Evolutionary conservation across 805 yeast species (phyloP), one percentile per base, ranked within the genome.

Genomic region (Phaffomyces antillensis): DNA sequence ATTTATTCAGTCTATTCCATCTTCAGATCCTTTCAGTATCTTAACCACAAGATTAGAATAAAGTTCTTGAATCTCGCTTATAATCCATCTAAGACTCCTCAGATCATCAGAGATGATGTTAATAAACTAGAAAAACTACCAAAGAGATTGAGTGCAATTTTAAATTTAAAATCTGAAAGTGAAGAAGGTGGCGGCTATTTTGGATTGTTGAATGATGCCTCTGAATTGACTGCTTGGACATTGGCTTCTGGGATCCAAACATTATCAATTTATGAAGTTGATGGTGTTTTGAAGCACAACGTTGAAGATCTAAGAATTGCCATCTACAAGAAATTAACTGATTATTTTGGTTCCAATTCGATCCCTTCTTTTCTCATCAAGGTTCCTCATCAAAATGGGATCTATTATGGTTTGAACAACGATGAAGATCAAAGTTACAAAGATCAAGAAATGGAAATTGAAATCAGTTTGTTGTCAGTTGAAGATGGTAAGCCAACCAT

Each of bases 401-500:
- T 68, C 16, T 72, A 70, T 45, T 72, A 68, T 46, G 73, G 75
- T n/a, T 55, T 58, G 24, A 54, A 59, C 36, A 58, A 52, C 17
- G 62, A 62, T 43, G 64, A 62, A 48, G 56, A 67, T 12, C 64
- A 61, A 26, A 62, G 60, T 18, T 60, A 60, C 24, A 59, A 63
- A 31, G 54, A 58, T 5, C 54, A 52, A 28, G 65, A 67, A 36
- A 67, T 70, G 33, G 81, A 79, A 18, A 72, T 91, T 45, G 79
- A 75, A 43, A 73, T 91, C 49, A 72, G 79, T 26, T 65, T 93
- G 45, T 66, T 90, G 30, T 80, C 91, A 8, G 72, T 74, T 36
- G 76, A 79, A 36, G 98, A 93, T 62, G 99, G 99, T 7, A 80
- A 95, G 50, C 83, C 89, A 44, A 83, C 96, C 17, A 81, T 93